Conservation (phyloP, 129 eudicot genomes). For the Lactuca saligna region DNA sequence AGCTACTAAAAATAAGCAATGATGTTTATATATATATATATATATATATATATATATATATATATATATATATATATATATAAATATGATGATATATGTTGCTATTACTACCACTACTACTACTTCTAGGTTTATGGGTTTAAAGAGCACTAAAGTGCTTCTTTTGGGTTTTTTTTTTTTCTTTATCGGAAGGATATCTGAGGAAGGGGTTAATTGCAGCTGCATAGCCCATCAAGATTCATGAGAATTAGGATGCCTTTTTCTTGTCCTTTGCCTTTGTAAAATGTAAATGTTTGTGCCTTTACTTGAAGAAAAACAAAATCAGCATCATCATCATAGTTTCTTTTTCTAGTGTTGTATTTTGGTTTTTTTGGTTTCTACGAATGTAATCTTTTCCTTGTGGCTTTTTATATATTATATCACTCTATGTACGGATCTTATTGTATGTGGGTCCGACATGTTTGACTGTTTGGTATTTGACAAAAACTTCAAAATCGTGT, state of each 20-base stretch:
- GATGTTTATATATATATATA: slow-evolving; percentile 13
- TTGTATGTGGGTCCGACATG: background rate
- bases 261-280: slow-evolving; percentile 25
- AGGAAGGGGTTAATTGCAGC: slow-evolving; percentile 34
- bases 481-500: background rate
- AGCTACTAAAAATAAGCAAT: slow-evolving; percentile 18
- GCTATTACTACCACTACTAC: slow-evolving; percentile 23
- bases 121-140: slow-evolving; percentile 33
- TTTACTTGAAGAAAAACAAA: slow-evolving; percentile 12
- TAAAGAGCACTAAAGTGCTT: slow-evolving; percentile 39
- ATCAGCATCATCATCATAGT: slow-evolving; percentile 2
- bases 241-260: slow-evolving; percentile 36
- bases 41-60: slow-evolving; percentile 8
- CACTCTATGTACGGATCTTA: background rate
- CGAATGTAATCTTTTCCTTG: slow-evolving; percentile 15
- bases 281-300: slow-evolving; percentile 43
- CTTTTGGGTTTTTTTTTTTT: slow-evolving; percentile 13
- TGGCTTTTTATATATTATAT: slow-evolving; percentile 1
- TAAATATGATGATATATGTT: slow-evolving; percentile 22
- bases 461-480: background rate
- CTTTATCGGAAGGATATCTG: slow-evolving; percentile 28
- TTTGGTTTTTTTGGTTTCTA: slow-evolving; percentile 5
- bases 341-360: slow-evolving; percentile 9
- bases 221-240: slow-evolving; percentile 37
- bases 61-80: slow-evolving; percentile 11